phyloP scores from a whole-genome alignment of 148 eudicot genomes.

The Dysphania ambrosioides region DNA sequence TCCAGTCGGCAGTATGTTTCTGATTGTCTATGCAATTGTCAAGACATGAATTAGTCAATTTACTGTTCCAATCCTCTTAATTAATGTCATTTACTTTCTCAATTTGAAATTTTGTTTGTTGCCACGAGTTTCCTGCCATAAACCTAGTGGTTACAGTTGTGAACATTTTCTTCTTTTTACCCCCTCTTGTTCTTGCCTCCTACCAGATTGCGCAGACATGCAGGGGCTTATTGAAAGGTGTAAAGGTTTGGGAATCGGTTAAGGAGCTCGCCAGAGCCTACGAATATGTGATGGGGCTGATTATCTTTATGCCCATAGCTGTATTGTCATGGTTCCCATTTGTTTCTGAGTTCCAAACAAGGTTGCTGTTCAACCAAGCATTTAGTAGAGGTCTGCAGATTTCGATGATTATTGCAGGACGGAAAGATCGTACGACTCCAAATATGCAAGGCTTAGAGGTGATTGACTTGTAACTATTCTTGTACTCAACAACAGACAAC shows the following conservation, averaged over 20 bases:
- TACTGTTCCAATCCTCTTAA: neutral
- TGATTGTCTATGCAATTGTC: neutral
- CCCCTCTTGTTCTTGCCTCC: neutral
- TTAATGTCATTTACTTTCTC: neutral
- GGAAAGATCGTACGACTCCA: constrained; percentile 44
- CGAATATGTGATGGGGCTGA: constrained; percentile 79
- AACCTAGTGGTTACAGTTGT: neutral
- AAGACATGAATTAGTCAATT: too few relatives aligned
- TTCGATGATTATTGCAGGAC: constrained; percentile 92
- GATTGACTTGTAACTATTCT: constrained; percentile 3
- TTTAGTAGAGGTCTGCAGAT: constrained; percentile 98
- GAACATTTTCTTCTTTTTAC: neutral
- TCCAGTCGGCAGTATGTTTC: neutral
- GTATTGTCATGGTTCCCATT: constrained; percentile 93
- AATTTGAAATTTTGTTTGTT: neutral
- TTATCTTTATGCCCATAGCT: constrained; percentile 75
- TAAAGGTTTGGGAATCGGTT: constrained; percentile 79
- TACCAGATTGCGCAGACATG: constrained; percentile 73
- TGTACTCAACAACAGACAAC: neutral
- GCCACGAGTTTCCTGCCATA: neutral
- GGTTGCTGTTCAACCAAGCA: constrained; percentile 95
- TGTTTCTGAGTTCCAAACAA: constrained; percentile 90
- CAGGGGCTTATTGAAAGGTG: constrained; percentile 65
- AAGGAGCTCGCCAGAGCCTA: constrained; percentile 90
- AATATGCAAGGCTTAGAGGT: constrained; percentile 1